Conservation (phyloP, 1,284 basidiomycete genomes). For the Xerocomus cyaneibrunnescens region DNA sequence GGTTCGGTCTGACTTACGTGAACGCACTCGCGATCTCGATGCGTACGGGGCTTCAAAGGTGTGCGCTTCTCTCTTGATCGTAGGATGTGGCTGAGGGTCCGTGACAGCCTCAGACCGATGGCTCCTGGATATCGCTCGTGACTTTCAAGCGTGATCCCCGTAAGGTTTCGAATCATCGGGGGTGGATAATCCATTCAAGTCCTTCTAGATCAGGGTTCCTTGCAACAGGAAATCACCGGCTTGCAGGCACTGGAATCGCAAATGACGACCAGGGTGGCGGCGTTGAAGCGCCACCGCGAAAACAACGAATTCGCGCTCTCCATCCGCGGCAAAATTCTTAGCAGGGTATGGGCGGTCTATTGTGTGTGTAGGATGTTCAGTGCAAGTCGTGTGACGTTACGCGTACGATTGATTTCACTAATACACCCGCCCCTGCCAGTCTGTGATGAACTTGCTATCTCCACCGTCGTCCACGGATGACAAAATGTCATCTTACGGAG, state of each 20-base stretch:
- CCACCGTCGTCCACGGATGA: conserved; percentile 42
- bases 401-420: conserved; percentile 8
- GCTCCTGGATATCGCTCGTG: conserved; percentile 31
- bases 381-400: conserved; percentile 43
- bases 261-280: conserved; percentile 59
- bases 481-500: conserved; percentile 47
- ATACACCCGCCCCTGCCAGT: conserved; percentile 40
- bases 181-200: background rate
- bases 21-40: conserved; percentile 32
- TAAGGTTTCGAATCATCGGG: conserved; percentile 16
- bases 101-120: conserved; percentile 26
- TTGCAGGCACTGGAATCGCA: conserved; percentile 66
- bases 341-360: conserved; percentile 61
- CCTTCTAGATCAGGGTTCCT: conserved; percentile 27
- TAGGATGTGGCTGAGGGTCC: conserved; percentile 12
- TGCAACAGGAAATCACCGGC: conserved; percentile 58
- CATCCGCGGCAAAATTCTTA: conserved; percentile 51
- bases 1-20: conserved; percentile 32
- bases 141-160: conserved; percentile 35
- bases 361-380: conserved; percentile 63
- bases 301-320: conserved; percentile 54
- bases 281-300: conserved; percentile 49
- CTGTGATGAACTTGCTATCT: conserved; percentile 54
- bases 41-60: conserved; percentile 27
- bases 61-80: conserved; percentile 3